Conservation (phyloP, 192 early-diverging fungal genomes). For the Globomyces pollinis-pini region DNA sequence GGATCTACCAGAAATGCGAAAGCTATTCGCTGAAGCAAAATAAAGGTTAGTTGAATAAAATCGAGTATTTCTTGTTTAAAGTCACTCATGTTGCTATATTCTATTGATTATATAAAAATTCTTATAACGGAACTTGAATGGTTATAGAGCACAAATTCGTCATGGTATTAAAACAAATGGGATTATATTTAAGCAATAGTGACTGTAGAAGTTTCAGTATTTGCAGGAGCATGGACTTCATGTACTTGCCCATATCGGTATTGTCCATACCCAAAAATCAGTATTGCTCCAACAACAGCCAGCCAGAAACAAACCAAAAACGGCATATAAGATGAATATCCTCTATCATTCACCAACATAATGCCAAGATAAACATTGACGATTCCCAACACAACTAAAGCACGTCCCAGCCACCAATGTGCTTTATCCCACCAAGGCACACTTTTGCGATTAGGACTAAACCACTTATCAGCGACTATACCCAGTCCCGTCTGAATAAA, state of each 20-base stretch:
- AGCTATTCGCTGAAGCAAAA: background rate
- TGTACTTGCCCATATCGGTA: background rate
- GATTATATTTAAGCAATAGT: too few species aligned
- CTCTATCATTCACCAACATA: too few species aligned
- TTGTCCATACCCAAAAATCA: background rate
- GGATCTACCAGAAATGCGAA: conserved; percentile 38
- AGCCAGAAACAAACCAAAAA: too few species aligned
- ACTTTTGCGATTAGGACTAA: conserved; percentile 7
- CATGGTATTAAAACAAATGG: too few species aligned
- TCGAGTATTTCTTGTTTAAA: background rate
- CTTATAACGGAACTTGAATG: too few species aligned
- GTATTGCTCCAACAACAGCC: background rate
- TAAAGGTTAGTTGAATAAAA: conserved; percentile 3
- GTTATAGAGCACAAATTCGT: too few species aligned
- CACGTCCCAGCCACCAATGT: conserved; percentile 42
- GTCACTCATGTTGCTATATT: too few species aligned
- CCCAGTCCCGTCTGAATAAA: conserved; percentile 35
- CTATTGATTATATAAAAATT: too few species aligned
- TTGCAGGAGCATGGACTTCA: background rate
- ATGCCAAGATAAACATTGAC: conserved; percentile 33
- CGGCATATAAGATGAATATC: too few species aligned
- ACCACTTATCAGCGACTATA: conserved; percentile 19
- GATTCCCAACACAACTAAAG: conserved; percentile 24
- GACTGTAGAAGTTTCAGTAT: too few species aligned
- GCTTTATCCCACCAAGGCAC: conserved; percentile 40